phyloP scores from a whole-genome alignment of 495 filamentous ascomycete species.

The Penicillium roqueforti region DNA sequence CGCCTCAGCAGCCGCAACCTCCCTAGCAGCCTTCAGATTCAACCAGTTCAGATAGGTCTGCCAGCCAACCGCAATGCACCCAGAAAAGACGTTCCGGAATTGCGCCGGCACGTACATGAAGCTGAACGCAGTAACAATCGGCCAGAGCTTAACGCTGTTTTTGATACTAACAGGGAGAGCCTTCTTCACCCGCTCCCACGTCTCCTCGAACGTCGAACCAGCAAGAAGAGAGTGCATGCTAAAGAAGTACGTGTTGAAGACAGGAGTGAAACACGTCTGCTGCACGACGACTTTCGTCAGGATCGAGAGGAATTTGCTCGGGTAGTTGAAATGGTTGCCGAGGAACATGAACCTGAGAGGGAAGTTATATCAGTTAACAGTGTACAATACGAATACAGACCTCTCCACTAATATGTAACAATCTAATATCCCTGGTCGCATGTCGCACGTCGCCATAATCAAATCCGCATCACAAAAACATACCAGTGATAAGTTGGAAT shows the following conservation, averaged over 20 bases:
- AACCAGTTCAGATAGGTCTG: slow-evolving; percentile 84
- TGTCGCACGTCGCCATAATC: background rate
- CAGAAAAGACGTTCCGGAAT: slow-evolving; percentile 75
- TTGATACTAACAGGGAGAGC: slow-evolving; percentile 72
- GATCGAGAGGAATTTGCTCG: slow-evolving; percentile 64
- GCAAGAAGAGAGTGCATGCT: slow-evolving; percentile 67
- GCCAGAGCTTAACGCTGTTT: slow-evolving; percentile 88
- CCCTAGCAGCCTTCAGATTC: slow-evolving; percentile 66
- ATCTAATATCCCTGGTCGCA: background rate
- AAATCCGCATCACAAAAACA: background rate
- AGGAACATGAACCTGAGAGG: slow-evolving; percentile 72
- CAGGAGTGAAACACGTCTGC: slow-evolving; percentile 75
- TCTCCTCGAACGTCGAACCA: slow-evolving; percentile 55
- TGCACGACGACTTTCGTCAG: slow-evolving; percentile 75
- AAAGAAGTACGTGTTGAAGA: slow-evolving; percentile 93
- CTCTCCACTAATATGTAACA: background rate
- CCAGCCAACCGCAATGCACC: slow-evolving; percentile 77
- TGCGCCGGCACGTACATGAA: slow-evolving; percentile 78
- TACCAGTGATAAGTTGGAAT: slow-evolving; percentile 82
- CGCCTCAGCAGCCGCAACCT: slow-evolving; percentile 39
- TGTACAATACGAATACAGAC: background rate
- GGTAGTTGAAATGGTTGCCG: slow-evolving; percentile 73
- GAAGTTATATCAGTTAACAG: background rate
- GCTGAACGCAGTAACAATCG: slow-evolving; percentile 79
- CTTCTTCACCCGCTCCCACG: slow-evolving; percentile 62